phyloP scores from a whole-genome alignment of 1,284 basidiomycete genomes.

The Microbotryum scabiosae region DNA sequence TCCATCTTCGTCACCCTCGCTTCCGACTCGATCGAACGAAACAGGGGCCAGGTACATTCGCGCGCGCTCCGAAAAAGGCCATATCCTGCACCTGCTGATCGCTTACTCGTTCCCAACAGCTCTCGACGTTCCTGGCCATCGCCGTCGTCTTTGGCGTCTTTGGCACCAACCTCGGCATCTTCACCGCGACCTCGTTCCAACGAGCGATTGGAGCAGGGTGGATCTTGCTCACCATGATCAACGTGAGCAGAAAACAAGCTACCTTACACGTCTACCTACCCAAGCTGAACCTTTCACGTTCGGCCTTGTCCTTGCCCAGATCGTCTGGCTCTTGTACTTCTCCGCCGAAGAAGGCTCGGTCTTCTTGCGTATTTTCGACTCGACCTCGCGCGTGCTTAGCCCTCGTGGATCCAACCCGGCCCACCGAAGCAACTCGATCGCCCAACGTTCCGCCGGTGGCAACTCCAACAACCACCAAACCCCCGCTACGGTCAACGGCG shows the following conservation, averaged over 20 bases:
- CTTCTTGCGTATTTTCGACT: conserved; percentile 71
- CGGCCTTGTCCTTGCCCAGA: conserved; percentile 44
- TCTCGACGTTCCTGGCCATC: conserved; percentile 75
- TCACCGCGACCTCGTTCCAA: conserved; percentile 39
- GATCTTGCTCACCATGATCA: conserved; percentile 79
- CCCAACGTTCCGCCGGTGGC: background rate
- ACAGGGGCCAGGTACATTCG: conserved; percentile 52
- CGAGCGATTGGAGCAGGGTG: conserved; percentile 81
- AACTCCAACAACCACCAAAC: no score
- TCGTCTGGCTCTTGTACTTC: conserved; percentile 92
- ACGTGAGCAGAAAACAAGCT: conserved; percentile 39
- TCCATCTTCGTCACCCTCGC: conserved; percentile 73
- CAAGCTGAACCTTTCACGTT: background rate
- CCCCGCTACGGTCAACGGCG: no score
- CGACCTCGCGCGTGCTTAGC: conserved; percentile 50
- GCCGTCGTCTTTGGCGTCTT: conserved; percentile 77
- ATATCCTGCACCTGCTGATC: background rate
- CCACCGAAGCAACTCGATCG: background rate
- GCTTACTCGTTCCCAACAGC: conserved; percentile 46
- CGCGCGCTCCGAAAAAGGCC: background rate
- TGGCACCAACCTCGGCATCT: conserved; percentile 60
- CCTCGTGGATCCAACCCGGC: conserved; percentile 1
- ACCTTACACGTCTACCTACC: background rate
- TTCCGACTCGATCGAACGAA: conserved; percentile 70
- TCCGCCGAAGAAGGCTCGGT: conserved; percentile 90